A percentile compares a stretch with the other conserved stretches of the same genome.
phyloP scores from a whole-genome alignment of 176 grass and related monocot genomes.

The Eragrostis nindensis region DNA sequence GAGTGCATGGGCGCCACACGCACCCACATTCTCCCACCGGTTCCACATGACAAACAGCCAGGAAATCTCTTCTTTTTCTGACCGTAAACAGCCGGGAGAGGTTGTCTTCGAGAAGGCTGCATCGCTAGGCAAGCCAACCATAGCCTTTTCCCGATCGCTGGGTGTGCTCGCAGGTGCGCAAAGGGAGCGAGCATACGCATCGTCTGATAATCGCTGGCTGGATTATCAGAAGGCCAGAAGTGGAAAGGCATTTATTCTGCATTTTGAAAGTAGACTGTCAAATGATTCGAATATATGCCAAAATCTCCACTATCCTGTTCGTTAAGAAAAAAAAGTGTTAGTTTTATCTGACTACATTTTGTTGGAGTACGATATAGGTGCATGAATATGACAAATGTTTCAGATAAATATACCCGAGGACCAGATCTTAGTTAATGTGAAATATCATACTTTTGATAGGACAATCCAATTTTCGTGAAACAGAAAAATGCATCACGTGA shows the following conservation, averaged over 20 bases:
- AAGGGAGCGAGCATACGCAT: background rate
- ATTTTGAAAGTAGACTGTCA: background rate
- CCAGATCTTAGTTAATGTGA: too few species aligned
- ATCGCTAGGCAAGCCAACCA: background rate
- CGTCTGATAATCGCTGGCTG: background rate
- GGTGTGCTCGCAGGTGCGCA: background rate
- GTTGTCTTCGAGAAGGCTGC: background rate
- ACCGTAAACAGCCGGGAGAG: background rate
- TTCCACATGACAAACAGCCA: slow-evolving; percentile 9
- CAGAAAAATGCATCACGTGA: too few species aligned
- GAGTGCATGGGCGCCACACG: background rate
- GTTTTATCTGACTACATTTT: background rate
- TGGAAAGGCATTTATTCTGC: background rate
- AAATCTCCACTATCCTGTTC: too few species aligned
- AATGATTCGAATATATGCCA: too few species aligned
- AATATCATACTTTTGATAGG: too few species aligned
- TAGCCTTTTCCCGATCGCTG: background rate
- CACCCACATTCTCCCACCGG: slow-evolving; percentile 8
- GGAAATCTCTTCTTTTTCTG: background rate
- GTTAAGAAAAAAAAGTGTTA: too few species aligned
- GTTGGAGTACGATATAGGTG: background rate
- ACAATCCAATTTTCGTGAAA: too few species aligned
- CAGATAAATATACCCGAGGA: too few species aligned
- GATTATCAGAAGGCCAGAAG: background rate
- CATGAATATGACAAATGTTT: background rate